Conservation (phyloP, 495 filamentous ascomycete genomes). For the Aspergillus steynii region DNA sequence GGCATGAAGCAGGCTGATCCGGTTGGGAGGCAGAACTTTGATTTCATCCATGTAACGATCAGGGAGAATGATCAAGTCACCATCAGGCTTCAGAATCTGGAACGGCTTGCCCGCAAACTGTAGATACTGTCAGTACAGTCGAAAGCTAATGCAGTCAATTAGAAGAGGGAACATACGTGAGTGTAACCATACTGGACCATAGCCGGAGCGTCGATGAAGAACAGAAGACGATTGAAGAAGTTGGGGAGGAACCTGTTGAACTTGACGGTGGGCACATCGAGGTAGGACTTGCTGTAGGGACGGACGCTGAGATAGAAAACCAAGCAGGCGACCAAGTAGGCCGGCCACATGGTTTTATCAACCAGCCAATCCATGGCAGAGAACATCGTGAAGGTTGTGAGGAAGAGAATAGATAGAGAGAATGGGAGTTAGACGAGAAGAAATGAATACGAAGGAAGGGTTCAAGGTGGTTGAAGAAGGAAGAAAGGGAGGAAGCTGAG, state of each 20-base stretch:
- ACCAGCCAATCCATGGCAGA: neutral
- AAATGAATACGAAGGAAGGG: neutral
- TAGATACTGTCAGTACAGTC: neutral
- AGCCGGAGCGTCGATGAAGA: constrained; percentile 20
- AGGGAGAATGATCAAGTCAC: constrained; percentile 36
- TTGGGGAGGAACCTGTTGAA: constrained; percentile 25
- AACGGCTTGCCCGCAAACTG: constrained; percentile 34
- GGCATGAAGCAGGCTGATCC: constrained; percentile 31
- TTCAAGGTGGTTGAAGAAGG: neutral
- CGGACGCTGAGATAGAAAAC: constrained; percentile 2
- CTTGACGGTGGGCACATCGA: constrained; percentile 29
- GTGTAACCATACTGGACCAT: constrained; percentile 32
- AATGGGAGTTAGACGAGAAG: neutral
- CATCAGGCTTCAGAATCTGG: constrained; percentile 34
- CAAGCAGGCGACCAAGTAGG: neutral
- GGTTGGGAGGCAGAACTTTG: constrained; percentile 16
- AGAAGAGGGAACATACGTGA: constrained; percentile 17
- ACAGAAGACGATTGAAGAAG: constrained; percentile 31
- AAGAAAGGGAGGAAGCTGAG: neutral
- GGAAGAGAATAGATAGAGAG: neutral
- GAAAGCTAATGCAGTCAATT: neutral
- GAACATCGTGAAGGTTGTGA: neutral
- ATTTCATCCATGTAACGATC: constrained; percentile 32
- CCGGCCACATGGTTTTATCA: neutral
- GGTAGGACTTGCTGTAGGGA: neutral